Evolutionary conservation across 164 flowering plant species (phyloP), one percentile per base, ranked within the genome.

Genomic region (Berberis thunbergii): DNA sequence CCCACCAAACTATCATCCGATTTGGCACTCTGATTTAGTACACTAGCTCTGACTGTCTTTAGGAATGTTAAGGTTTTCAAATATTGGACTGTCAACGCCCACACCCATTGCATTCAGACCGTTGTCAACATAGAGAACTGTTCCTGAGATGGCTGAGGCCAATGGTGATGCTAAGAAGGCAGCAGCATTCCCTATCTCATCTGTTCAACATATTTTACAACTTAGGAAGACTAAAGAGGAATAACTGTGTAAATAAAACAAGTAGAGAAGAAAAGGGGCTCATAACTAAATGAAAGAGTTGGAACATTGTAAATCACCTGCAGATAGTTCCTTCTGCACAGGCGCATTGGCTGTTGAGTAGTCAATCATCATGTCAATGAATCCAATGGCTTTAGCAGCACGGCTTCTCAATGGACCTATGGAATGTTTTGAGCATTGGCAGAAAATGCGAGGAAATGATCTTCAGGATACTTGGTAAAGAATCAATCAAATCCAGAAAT

Each of bases 301-400:
- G 42, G 5, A 38, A 67, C 45, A 3, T 39, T n/a, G 44, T 41
- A 3, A 41, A 46, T 74, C 68, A 87, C 98, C 95, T 73, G 96
- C 91, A 43, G 83, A 70, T 53, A 92, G 74, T 75, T 89, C 96
- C 67, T 86, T 91, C 64, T 87, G 96, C 49, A 91, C 67, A 41
- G 96, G 97, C 49, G 97, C 96, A 80, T 91, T 89, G 57, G 72
- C 83, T 45, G 67, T 39, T 41, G 98, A 91, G 70, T 91, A 91
- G 3, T 92, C 87, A 9, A 92, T 89, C 96, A 92, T 92, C 67
- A 64, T 92, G 61, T 92, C 96, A 43, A 89, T 92, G 64, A 92
- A 92, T 43, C 96, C 96, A 60, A 92, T 92, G 52, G 98, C 96
- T 76, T 88, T 92, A 59, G 98, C 98, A 62, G 98, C 96, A 60